A percentile compares a stretch with the other conserved stretches of the same genome.
phyloP scores from a whole-genome alignment of 345 rosid species.

The Brassica rapa region DNA sequence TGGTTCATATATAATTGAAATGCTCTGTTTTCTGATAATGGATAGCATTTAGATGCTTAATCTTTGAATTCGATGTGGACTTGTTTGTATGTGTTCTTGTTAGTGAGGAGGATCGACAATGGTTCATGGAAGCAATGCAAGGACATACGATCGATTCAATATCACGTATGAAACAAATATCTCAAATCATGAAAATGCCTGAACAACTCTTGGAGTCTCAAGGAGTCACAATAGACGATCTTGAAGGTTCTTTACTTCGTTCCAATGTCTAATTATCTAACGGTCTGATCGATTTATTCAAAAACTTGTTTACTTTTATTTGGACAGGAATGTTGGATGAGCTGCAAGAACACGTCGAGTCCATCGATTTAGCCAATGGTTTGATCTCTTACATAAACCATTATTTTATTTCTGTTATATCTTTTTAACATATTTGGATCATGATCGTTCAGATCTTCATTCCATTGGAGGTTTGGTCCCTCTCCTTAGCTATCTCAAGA shows the following conservation, averaged over 20 bases:
- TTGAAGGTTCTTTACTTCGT: conserved; percentile 58
- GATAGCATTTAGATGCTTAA: not conserved
- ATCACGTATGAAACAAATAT: conserved; percentile 83
- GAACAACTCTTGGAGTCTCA: conserved; percentile 71
- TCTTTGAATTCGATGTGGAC: too few species aligned
- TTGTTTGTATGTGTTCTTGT: not conserved
- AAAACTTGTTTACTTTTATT: not conserved
- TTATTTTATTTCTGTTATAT: not conserved
- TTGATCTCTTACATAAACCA: conserved; percentile 6
- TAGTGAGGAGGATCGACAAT: conserved; percentile 85
- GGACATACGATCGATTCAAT: conserved; percentile 67
- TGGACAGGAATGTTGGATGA: conserved; percentile 43
- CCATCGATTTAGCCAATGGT: conserved; percentile 41
- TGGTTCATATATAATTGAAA: too few species aligned
- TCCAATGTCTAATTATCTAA: not conserved
- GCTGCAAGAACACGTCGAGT: conserved; percentile 39
- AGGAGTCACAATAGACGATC: conserved; percentile 65
- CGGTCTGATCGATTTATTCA: not conserved
- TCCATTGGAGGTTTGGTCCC: conserved; percentile 89
- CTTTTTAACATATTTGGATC: not conserved
- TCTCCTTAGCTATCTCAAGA: conserved; percentile 76
- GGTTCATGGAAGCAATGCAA: conserved; percentile 99
- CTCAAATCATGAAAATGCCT: conserved; percentile 76
- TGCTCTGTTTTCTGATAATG: not conserved
- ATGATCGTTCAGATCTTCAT: conserved; percentile 67